These are phyloP conservation scores for Ustilago crameri DNA, from an alignment of 1,284 basidiomycete species.

Conservation along the genomic window DNA sequence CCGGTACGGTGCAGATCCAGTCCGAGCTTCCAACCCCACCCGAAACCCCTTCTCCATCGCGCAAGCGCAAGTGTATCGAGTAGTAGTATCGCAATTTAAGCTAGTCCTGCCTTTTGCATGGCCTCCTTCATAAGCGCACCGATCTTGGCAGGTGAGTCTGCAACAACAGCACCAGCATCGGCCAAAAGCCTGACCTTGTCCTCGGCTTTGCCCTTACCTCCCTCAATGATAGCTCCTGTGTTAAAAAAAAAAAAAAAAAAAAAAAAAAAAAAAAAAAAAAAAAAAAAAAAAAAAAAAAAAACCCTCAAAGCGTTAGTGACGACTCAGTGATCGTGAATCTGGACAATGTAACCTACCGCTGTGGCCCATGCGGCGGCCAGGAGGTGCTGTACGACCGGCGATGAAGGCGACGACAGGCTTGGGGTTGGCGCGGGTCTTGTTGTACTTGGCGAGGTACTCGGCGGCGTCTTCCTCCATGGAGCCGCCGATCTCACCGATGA, in stretches of 20 bases:
- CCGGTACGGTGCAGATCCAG: no score
- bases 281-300: slow-evolving; percentile 1
- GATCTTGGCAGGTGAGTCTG: slow-evolving; percentile 81
- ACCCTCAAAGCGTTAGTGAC: neutral
- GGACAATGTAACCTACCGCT: neutral
- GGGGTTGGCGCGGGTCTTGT: slow-evolving; percentile 84
- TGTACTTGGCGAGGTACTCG: slow-evolving; percentile 91
- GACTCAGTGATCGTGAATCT: neutral
- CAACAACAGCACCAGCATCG: slow-evolving; percentile 91
- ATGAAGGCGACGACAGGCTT: slow-evolving; percentile 99
- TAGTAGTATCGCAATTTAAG: no score
- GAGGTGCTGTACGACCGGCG: slow-evolving; percentile 92
- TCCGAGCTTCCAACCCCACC: no score
- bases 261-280: slow-evolving; percentile 1
- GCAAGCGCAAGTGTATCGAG: no score
- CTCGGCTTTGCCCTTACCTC: slow-evolving; percentile 94
- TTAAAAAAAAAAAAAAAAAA: slow-evolving; percentile 6
- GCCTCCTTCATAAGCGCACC: slow-evolving; percentile 66
- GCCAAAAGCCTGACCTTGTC: slow-evolving; percentile 97
- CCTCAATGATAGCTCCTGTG: slow-evolving; percentile 88
- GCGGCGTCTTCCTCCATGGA: slow-evolving; percentile 99
- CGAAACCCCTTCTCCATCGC: no score
- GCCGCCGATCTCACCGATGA: slow-evolving; percentile 99
- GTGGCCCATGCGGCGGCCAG: slow-evolving; percentile 92
- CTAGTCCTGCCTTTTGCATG: slow-evolving; percentile 61